phyloP scores from a whole-genome alignment of 805 yeast species.

The Metschnikowia proteae region DNA sequence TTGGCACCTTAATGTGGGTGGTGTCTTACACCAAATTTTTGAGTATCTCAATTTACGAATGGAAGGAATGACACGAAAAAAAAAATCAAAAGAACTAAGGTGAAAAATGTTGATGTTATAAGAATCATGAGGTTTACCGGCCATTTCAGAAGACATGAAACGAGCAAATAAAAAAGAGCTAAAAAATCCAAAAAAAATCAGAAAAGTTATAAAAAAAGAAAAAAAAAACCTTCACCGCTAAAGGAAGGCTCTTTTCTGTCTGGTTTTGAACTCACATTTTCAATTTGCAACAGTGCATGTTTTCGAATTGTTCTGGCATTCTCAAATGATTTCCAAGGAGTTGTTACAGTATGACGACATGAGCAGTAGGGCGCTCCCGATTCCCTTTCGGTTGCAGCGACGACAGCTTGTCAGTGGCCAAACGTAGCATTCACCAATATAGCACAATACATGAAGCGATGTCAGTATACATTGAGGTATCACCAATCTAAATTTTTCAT shows the following conservation, averaged over 20 bases:
- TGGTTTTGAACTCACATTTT: constrained; percentile 3
- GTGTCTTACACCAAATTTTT: constrained; percentile 5
- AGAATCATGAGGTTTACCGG: neutral
- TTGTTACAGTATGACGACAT: neutral
- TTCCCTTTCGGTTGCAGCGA: constrained; percentile 12
- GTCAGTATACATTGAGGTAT: neutral
- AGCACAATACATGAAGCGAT: neutral
- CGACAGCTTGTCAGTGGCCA: constrained; percentile 2
- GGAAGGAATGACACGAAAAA: constrained; percentile 5
- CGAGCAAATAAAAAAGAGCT: neutral
- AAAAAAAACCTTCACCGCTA: constrained; percentile 7
- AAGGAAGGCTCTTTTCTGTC: constrained; percentile 5
- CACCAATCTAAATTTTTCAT: neutral
- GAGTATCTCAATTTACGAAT: constrained; percentile 6
- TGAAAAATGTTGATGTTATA: neutral
- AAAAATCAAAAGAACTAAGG: constrained; percentile 6
- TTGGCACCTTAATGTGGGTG: constrained; percentile 13
- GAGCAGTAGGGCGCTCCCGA: constrained; percentile 4
- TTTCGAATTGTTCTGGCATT: neutral
- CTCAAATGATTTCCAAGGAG: neutral
- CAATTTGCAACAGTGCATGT: neutral
- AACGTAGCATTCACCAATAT: neutral
- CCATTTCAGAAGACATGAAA: neutral
- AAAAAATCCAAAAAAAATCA: constrained; percentile 14
- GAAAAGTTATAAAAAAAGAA: constrained; percentile 7